Conservation (phyloP, 768 basidiomycete species). For the Lactifluus piperatus region DNA sequence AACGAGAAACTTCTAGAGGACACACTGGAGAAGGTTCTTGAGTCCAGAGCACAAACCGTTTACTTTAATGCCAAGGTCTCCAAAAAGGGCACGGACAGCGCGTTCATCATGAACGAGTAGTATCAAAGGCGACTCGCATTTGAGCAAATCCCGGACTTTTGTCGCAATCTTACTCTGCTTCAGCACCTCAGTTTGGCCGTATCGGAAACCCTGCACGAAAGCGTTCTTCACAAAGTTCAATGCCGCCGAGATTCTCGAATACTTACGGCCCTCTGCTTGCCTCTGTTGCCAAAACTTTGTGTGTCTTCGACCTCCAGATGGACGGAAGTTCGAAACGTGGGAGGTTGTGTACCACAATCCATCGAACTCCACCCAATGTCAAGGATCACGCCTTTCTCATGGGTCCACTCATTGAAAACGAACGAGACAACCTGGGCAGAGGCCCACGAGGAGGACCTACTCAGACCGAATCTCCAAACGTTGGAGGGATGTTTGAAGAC, state of each 20-base stretch:
- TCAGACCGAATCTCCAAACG: constrained; percentile 12
- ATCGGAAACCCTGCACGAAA: constrained; percentile 3
- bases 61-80: constrained; percentile 1
- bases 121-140: background rate
- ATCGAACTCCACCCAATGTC: constrained; percentile 18
- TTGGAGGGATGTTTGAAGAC: constrained; percentile 4
- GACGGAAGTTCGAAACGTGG: constrained; percentile 1
- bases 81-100: background rate
- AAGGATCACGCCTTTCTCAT: constrained; percentile 11
- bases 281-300: constrained; percentile 10
- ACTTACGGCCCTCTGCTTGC: constrained; percentile 10
- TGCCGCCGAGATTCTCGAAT: background rate
- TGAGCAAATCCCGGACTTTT: constrained; percentile 5
- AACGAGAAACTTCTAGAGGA: background rate
- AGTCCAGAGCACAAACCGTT: constrained; percentile 4
- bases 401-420: constrained; percentile 15
- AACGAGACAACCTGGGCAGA: constrained; percentile 6
- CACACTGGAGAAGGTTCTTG: constrained; percentile 9
- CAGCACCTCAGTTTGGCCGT: constrained; percentile 11
- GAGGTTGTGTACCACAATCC: background rate
- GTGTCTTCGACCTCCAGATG: constrained; percentile 12
- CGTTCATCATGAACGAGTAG: constrained; percentile 13
- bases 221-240: background rate
- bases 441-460: constrained; percentile 1
- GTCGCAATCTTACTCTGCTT: background rate